Base-by-base conservation (phyloP, 169 alveolate genomes). In the Eimeria falciformis region DNA sequence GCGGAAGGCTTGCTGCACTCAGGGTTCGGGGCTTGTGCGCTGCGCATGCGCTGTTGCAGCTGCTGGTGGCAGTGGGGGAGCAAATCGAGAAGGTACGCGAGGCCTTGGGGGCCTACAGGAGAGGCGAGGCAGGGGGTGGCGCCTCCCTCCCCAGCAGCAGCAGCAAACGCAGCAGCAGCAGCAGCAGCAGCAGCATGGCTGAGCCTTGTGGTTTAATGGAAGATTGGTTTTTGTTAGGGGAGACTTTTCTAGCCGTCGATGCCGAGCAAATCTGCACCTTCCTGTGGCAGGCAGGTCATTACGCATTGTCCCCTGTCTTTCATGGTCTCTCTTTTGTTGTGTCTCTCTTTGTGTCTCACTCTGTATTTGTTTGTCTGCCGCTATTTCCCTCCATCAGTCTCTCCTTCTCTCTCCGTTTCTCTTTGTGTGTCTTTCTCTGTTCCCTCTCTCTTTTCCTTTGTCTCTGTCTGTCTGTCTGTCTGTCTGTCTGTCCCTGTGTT, bases 41-140 rank as follows among this genome's bases (percentile, higher is more conserved):
- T 14, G 14, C 58, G 21, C 58, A n/a, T n/a, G n/a, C n/a, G 62
- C 14, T 50, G 14, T 11, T 50, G 62, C 89, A 79, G 89, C 40
- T 79, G 71, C 55, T 79, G 47, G 29, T 79, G 65, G 65, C 43
- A 23, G 90, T 82, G 25, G 78, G 65, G 29, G 90, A 82, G 40
- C 90, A 82, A 78, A 56, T 82, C 50, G 65, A 82, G 27, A 47
- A 68, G 53, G 55, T 58, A 18, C 90, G 90, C 25, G 43, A 50
- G 45, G 90, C 90, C 0, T 23, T 82, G 33, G 90, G 90, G 6
- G 90, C 90, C 46, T 82, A 82, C 45, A 66, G 90, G 37, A 50
- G 90, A 1, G 90, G 90, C 40, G 90, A 82, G 58, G 79, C 65
- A 27, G 75, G 47, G 29, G 29, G 71, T 9, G 27, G 33, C 9